phyloP scores from a whole-genome alignment of 345 rosid species.

The Hibiscus syriacus region DNA sequence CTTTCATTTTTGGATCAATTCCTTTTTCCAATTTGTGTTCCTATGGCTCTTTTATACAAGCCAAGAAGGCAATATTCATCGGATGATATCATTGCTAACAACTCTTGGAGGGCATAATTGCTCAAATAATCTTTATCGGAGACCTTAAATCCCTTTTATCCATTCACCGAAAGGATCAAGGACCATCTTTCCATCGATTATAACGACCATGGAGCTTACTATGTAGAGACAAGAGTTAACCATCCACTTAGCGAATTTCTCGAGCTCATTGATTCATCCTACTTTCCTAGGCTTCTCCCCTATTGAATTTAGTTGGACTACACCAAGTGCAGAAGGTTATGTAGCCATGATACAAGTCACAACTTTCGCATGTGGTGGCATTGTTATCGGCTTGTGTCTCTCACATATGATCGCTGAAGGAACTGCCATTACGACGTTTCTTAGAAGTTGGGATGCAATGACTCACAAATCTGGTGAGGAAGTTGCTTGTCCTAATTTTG shows the following conservation, averaged over 20 bases:
- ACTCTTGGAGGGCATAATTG: neutral
- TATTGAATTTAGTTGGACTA: neutral
- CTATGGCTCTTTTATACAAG: neutral
- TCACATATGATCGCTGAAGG: conserved; percentile 22
- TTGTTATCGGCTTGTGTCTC: conserved; percentile 14
- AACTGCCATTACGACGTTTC: conserved; percentile 4
- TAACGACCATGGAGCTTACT: conserved; percentile 13
- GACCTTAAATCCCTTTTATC: conserved; percentile 15
- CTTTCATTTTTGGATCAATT: conserved; percentile 1
- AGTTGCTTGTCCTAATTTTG: neutral
- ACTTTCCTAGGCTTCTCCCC: neutral
- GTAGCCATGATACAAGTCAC: conserved; percentile 18
- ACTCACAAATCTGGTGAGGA: neutral
- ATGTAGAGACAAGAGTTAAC: no score
- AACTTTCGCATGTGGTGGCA: conserved; percentile 22
- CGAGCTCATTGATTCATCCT: neutral
- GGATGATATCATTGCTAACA: neutral
- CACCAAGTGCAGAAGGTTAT: neutral
- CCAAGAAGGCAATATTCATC: neutral
- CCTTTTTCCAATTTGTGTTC: neutral
- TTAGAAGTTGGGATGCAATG: conserved; percentile 20
- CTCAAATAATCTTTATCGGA: conserved; percentile 12
- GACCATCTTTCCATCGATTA: conserved; percentile 11
- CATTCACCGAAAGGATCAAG: conserved; percentile 16
- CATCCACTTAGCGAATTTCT: no score